Evolutionary conservation across 176 grass and related monocot species (phyloP).

Genomic region (Pharus latifolius): DNA sequence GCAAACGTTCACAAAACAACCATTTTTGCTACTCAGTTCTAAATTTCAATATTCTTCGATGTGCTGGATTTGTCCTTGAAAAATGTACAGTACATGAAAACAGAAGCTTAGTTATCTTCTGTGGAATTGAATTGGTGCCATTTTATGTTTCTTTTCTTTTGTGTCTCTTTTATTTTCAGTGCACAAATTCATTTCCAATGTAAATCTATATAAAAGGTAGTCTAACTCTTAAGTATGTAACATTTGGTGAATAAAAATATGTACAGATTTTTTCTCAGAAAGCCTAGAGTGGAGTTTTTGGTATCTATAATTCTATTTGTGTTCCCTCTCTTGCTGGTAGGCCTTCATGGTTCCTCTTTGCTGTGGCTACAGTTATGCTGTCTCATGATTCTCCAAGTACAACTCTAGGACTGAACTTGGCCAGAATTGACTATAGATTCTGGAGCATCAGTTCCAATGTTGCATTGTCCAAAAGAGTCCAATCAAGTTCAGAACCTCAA

Average conservation of each 20-base stretch:
- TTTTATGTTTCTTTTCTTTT: too few species aligned
- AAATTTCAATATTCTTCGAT: not conserved
- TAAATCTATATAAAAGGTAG: too few species aligned
- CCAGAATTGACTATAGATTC: constrained; percentile 16
- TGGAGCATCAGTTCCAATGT: constrained; percentile 23
- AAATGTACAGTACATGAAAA: not conserved
- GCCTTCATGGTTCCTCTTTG: not conserved
- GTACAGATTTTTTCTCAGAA: too few species aligned
- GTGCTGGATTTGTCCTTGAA: too few species aligned
- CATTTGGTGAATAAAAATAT: not conserved
- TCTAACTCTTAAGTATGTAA: too few species aligned
- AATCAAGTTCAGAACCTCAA: constrained; percentile 24
- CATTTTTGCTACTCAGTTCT: not conserved
- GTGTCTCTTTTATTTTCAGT: too few species aligned
- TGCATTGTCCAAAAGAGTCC: constrained; percentile 25
- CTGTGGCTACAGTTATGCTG: not conserved
- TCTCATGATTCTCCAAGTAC: constrained; percentile 6
- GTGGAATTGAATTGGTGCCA: too few species aligned
- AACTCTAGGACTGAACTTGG: constrained; percentile 4
- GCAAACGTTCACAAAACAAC: not conserved
- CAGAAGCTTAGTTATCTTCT: too few species aligned
- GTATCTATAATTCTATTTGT: not conserved
- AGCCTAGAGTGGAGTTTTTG: too few species aligned
- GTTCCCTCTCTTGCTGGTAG: not conserved
- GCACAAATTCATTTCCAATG: too few species aligned